A percentile compares a stretch with the other conserved stretches of the same genome.
Evolutionary conservation across 2,329 filamentous ascomycete genomes (phyloP).

Genomic region (Alternaria infectoria): DNA sequence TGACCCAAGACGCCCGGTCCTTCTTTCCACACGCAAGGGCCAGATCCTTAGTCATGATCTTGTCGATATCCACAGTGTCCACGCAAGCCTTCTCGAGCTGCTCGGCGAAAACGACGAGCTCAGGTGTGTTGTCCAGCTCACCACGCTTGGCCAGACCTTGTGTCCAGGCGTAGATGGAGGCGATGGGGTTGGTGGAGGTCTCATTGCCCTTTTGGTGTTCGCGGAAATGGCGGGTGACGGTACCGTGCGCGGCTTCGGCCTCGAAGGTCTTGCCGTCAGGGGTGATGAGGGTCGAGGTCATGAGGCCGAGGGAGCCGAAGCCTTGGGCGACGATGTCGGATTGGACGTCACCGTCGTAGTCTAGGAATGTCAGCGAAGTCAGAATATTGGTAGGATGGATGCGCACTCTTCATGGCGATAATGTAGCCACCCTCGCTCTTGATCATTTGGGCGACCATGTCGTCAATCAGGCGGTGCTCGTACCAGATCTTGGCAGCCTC

Average conservation of each 20-base stretch:
- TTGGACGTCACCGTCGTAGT: constrained; percentile 99
- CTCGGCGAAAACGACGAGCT: constrained; percentile 90
- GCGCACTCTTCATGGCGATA: constrained; percentile 93
- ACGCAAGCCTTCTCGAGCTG: constrained; percentile 90
- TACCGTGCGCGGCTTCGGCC: constrained; percentile 96
- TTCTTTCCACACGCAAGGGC: constrained; percentile 94
- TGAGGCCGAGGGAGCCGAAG: constrained; percentile 95
- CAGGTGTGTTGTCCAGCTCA: constrained; percentile 89
- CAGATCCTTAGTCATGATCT: constrained; percentile 99
- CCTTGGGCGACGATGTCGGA: constrained; percentile 98
- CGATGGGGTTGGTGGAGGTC: constrained; percentile 98
- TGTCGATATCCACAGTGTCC: constrained; percentile 90
- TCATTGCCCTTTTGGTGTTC: constrained; percentile 98
- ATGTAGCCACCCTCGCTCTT: constrained; percentile 96
- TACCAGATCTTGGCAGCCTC: constrained; percentile 97
- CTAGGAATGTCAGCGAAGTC: constrained; percentile 54
- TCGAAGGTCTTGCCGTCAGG: constrained; percentile 97
- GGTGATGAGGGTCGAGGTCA: constrained; percentile 97
- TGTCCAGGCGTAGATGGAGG: constrained; percentile 99
- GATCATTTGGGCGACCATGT: constrained; percentile 99
- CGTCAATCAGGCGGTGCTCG: constrained; percentile 98
- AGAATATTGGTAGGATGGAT: background rate
- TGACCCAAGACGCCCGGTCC: constrained; percentile 83
- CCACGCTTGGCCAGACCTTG: constrained; percentile 92
- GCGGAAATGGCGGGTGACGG: constrained; percentile 96